These are phyloP conservation scores for Millerago galiae DNA, from an alignment of 805 yeast species.

Conservation along the genomic window DNA sequence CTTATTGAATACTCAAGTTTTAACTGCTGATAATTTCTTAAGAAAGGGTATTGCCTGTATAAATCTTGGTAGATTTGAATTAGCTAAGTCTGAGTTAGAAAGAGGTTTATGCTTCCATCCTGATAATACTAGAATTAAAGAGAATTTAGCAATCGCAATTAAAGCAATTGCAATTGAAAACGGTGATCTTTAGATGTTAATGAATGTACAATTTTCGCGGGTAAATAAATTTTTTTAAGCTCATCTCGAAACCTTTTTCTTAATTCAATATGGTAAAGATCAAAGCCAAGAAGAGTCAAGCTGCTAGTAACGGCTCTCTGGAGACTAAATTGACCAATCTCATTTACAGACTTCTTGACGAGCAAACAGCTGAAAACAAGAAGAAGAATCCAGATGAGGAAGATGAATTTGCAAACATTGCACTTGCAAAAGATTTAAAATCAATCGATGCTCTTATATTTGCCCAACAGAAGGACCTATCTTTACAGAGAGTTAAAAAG, in stretches of 20 bases:
- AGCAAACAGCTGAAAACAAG: conserved; percentile 42
- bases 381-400: conserved; percentile 25
- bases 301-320: conserved; percentile 28
- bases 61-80: conserved; percentile 56
- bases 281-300: conserved; percentile 19
- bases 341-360: conserved; percentile 53
- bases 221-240: conserved; percentile 1
- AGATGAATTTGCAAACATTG: conserved; percentile 35
- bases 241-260: not conserved
- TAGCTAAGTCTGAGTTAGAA: conserved; percentile 61
- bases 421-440: conserved; percentile 55
- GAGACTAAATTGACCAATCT: conserved; percentile 54
- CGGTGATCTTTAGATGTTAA: conserved; percentile 38
- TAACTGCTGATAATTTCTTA: conserved; percentile 62
- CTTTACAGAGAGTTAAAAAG: conserved; percentile 64
- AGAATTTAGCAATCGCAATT: conserved; percentile 41
- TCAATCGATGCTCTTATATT: conserved; percentile 46
- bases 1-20: conserved; percentile 18
- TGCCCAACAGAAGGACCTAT: conserved; percentile 59
- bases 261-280: conserved; percentile 26
- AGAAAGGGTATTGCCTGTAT: conserved; percentile 61
- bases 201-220: not conserved
- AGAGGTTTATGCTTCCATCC: conserved; percentile 65
- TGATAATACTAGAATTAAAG: conserved; percentile 40
- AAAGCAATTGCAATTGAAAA: conserved; percentile 49